A percentile compares a stretch with the other conserved stretches of the same genome.
Evolutionary conservation across 768 basidiomycete genomes (phyloP).

Genomic region (Boletus insuetus): DNA sequence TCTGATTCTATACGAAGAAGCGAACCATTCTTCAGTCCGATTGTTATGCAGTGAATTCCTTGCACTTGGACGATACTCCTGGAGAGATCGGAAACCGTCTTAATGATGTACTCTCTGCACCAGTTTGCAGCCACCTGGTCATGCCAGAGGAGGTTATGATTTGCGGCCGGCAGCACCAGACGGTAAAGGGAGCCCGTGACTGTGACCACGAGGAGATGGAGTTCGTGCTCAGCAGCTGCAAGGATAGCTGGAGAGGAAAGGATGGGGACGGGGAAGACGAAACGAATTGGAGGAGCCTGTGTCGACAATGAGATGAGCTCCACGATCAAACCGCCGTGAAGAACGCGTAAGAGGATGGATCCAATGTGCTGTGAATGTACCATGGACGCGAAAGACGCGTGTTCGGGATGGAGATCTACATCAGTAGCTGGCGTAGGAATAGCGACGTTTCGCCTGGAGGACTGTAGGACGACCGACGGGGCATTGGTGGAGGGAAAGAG

Average conservation of each 20-base stretch:
- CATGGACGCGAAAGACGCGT: conserved; percentile 64
- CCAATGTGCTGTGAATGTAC: conserved; percentile 58
- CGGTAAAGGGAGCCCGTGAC: conserved; percentile 70
- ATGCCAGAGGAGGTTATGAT: conserved; percentile 55
- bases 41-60: conserved; percentile 61
- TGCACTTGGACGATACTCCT: conserved; percentile 61
- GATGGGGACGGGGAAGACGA: conserved; percentile 72
- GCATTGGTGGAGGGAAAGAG: conserved; percentile 53
- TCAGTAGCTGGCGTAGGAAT: conserved; percentile 41
- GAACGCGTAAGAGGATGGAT: conserved; percentile 67
- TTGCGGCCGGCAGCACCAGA: conserved; percentile 59
- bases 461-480: conserved; percentile 52
- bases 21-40: conserved; percentile 58
- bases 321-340: conserved; percentile 70
- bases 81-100: conserved; percentile 44
- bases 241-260: conserved; percentile 65
- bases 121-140: conserved; percentile 51
- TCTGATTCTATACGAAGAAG: conserved; percentile 71
- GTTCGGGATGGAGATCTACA: conserved; percentile 55
- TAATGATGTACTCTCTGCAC: conserved; percentile 67
- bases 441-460: conserved; percentile 53
- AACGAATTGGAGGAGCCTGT: conserved; percentile 63
- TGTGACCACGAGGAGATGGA: conserved; percentile 74
- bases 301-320: conserved; percentile 76
- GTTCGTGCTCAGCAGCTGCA: conserved; percentile 41